A percentile compares a stretch with the other conserved stretches of the same genome.
Evolutionary conservation across 1,139 yeast genomes (phyloP).

Genomic region (Suhomyces choctaworum): DNA sequence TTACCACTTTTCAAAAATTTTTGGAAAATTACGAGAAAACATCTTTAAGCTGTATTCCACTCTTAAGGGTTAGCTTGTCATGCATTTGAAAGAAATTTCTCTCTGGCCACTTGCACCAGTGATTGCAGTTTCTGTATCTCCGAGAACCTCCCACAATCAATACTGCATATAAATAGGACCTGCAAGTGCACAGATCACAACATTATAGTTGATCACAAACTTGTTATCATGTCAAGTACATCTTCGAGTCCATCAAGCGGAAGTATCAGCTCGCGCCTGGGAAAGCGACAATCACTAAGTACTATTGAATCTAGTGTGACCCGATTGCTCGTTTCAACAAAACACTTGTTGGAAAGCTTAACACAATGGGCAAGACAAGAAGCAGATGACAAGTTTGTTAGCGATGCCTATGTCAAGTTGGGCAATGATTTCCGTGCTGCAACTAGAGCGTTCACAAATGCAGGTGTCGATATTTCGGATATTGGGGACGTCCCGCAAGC

Average conservation of each 20-base stretch:
- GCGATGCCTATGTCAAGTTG: constrained; percentile 86
- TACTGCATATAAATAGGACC: too few relatives aligned
- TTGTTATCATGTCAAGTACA: constrained; percentile 10
- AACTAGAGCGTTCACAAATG: constrained; percentile 66
- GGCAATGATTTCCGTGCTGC: constrained; percentile 94
- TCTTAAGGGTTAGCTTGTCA: too few relatives aligned
- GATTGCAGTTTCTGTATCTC: too few relatives aligned
- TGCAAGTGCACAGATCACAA: too few relatives aligned
- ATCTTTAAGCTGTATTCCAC: too few relatives aligned
- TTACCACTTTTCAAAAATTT: too few relatives aligned
- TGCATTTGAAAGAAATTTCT: too few relatives aligned
- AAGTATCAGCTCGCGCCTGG: constrained; percentile 8
- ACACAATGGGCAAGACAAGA: constrained; percentile 88
- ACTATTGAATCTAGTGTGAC: constrained; percentile 86
- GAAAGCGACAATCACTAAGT: constrained; percentile 43
- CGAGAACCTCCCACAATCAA: too few relatives aligned
- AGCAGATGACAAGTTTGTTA: constrained; percentile 80
- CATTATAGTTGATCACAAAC: too few relatives aligned
- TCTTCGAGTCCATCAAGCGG: constrained; percentile 10
- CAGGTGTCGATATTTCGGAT: constrained; percentile 69
- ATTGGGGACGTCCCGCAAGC: constrained; percentile 77
- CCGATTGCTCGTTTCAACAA: constrained; percentile 80
- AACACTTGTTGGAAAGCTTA: constrained; percentile 77
- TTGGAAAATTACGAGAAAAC: too few relatives aligned
- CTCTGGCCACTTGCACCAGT: too few relatives aligned